Evolutionary conservation across 2,329 filamentous ascomycete species (phyloP).

Genomic region (Trichophyton verrucosum): DNA sequence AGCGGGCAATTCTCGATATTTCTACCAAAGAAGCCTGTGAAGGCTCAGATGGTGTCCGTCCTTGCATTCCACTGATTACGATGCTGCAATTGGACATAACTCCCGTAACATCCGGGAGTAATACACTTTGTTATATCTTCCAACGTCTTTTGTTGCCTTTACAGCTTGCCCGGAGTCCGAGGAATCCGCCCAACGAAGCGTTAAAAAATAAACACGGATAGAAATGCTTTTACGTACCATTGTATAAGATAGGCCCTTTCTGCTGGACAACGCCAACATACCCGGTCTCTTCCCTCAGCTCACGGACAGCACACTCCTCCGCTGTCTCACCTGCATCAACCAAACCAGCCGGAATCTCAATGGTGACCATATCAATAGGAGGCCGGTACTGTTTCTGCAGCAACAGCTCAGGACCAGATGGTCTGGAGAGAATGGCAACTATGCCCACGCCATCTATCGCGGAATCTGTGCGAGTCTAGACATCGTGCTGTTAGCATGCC

Average conservation of each 20-base stretch:
- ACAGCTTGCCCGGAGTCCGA: too few relatives aligned
- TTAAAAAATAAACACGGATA: neutral
- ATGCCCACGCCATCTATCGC: slow-evolving; percentile 47
- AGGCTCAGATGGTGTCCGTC: too few relatives aligned
- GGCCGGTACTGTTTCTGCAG: slow-evolving; percentile 50
- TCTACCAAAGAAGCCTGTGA: too few relatives aligned
- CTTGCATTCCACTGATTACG: too few relatives aligned
- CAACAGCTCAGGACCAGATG: slow-evolving; percentile 38
- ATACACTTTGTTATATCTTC: too few relatives aligned
- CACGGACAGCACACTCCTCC: slow-evolving; percentile 44
- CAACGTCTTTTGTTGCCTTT: too few relatives aligned
- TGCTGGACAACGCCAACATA: slow-evolving; percentile 41
- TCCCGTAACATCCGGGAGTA: too few relatives aligned
- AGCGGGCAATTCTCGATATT: neutral
- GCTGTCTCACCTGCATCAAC: slow-evolving; percentile 47
- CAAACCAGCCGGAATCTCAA: slow-evolving; percentile 49
- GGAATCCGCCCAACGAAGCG: neutral
- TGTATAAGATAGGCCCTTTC: slow-evolving; percentile 34
- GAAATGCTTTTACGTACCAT: slow-evolving; percentile 24
- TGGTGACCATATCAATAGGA: slow-evolving; percentile 45
- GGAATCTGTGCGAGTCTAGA: slow-evolving; percentile 37
- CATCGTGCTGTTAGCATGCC: neutral
- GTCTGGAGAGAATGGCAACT: slow-evolving; percentile 45
- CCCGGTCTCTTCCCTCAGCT: slow-evolving; percentile 51
- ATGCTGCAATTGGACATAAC: too few relatives aligned